phyloP scores from a whole-genome alignment of 139 green algal genomes.

The Coccomyxa sp. region DNA sequence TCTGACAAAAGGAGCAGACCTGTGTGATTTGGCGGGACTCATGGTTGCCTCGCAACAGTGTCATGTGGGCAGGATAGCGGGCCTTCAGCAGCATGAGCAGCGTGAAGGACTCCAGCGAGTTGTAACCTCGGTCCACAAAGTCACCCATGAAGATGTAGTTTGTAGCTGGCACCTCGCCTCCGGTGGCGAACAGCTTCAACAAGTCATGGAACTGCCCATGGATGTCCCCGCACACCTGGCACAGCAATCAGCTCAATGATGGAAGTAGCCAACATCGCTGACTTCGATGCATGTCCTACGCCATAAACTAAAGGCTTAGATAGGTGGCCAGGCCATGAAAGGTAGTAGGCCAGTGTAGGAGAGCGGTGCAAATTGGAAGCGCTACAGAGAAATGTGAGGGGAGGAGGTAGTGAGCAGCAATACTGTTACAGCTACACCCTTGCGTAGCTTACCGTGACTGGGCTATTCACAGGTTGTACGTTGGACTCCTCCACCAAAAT shows the following conservation, averaged over 20 bases:
- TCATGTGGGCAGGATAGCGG: slow-evolving; percentile 90
- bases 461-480: slow-evolving; percentile 95
- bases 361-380: no score
- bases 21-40: slow-evolving; percentile 99
- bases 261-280: neutral
- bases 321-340: neutral
- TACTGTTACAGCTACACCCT: neutral
- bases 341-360: no score
- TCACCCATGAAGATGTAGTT: slow-evolving; percentile 99
- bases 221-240: slow-evolving; percentile 97
- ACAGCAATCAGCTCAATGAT: neutral
- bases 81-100: slow-evolving; percentile 97
- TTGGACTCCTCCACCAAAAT: slow-evolving; percentile 99
- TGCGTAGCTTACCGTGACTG: slow-evolving; percentile 78
- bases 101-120: slow-evolving; percentile 97
- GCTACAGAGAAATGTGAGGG: no score
- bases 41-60: slow-evolving; percentile 96
- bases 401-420: neutral
- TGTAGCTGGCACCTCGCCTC: slow-evolving; percentile 87
- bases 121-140: slow-evolving; percentile 99
- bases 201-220: slow-evolving; percentile 99
- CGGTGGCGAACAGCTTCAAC: slow-evolving; percentile 95
- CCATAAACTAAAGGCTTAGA: neutral
- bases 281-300: neutral
- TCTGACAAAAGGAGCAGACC: slow-evolving; percentile 26